Evolutionary conservation across 2,329 filamentous ascomycete genomes (phyloP).

Genomic region (Elsinoe arachidis): DNA sequence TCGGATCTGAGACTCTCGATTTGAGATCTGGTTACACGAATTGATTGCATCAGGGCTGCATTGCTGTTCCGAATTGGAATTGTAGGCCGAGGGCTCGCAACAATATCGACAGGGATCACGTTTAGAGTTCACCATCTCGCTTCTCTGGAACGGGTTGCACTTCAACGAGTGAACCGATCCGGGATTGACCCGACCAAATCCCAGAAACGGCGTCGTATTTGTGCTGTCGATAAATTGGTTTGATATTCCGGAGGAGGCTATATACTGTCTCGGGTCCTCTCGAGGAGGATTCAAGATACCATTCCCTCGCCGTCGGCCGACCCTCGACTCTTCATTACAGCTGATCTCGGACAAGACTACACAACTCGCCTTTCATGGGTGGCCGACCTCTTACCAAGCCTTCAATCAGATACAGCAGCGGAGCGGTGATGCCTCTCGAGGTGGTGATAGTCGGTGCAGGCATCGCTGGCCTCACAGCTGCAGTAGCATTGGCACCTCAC

Average conservation of each 20-base stretch:
- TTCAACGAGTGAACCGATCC: not conserved
- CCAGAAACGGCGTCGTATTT: not conserved
- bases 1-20: no score
- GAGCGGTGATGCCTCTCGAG: constrained; percentile 12
- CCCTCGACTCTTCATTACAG: not conserved
- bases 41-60: no score
- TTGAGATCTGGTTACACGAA: no score
- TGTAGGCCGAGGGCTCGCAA: no score
- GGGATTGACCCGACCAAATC: not conserved
- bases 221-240: not conserved
- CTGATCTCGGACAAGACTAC: no score
- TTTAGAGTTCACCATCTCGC: not conserved
- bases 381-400: not conserved
- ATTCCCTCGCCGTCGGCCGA: no score
- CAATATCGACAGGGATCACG: not conserved
- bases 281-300: no score
- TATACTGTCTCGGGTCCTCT: no score
- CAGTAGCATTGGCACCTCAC: constrained; percentile 17
- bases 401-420: not conserved
- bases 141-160: not conserved
- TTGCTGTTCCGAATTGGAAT: no score
- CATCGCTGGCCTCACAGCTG: constrained; percentile 21
- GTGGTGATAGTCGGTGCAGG: constrained; percentile 21
- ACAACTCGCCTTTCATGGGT: constrained; percentile 4
- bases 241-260: no score